A percentile compares a stretch with the other conserved stretches of the same genome.
Evolutionary conservation across 305 asterid species (phyloP).

Genomic region (Fraxinus paxiana): DNA sequence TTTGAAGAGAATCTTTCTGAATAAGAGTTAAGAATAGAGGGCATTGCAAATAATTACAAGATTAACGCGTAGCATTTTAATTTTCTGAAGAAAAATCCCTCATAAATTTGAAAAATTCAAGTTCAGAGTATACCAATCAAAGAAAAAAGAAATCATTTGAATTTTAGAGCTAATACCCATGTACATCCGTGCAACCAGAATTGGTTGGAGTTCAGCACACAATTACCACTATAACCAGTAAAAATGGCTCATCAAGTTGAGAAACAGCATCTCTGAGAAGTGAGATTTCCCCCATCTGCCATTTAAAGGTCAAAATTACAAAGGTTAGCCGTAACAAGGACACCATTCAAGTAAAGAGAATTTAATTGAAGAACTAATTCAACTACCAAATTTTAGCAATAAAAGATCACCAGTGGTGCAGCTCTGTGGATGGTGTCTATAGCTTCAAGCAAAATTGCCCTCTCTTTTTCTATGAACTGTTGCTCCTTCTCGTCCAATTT

Average conservation of each 20-base stretch:
- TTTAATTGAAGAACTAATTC: conserved; percentile 27
- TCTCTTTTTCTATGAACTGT: conserved; percentile 60
- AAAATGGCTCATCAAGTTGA: conserved; percentile 90
- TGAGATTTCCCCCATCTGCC: conserved; percentile 94
- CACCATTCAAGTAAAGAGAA: conserved; percentile 25
- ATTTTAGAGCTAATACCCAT: conserved; percentile 46
- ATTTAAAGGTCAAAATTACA: conserved; percentile 35
- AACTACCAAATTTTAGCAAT: conserved; percentile 59
- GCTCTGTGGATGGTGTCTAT: conserved; percentile 62
- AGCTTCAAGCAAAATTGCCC: conserved; percentile 58
- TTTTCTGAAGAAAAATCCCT: background rate
- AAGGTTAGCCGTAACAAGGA: conserved; percentile 28
- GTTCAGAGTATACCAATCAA: conserved; percentile 32
- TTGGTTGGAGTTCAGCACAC: conserved; percentile 99
- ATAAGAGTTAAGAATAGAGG: conserved; percentile 5
- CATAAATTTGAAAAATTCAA: conserved; percentile 21
- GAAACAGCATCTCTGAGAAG: conserved; percentile 98
- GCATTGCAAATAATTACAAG: conserved; percentile 2
- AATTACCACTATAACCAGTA: conserved; percentile 99
- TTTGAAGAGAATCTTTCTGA: background rate
- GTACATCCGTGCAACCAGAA: conserved; percentile 70
- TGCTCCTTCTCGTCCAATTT: conserved; percentile 60
- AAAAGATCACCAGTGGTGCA: conserved; percentile 87
- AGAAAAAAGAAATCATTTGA: conserved; percentile 51
- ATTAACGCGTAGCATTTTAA: background rate